Percentiles rank a stretch among this genome's conserved stretches.
These are phyloP conservation scores for Fusarium redolens DNA, from an alignment of 2,329 filamentous ascomycete species.

Conservation along the genomic window DNA sequence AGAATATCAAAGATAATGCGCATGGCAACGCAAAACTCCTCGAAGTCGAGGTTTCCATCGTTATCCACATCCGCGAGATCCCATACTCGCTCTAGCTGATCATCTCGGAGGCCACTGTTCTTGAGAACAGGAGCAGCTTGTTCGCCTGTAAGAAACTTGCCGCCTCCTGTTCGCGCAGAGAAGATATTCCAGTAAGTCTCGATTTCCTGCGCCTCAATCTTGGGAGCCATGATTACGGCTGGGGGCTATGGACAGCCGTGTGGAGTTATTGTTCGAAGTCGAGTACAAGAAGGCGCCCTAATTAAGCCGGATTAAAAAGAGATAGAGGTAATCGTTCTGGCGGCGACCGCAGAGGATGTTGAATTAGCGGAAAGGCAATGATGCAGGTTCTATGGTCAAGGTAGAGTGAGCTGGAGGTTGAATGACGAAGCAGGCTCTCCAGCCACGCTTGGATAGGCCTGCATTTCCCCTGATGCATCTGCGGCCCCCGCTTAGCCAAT, in stretches of 20 bases:
- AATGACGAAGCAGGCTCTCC: conserved; percentile 48
- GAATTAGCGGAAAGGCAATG: conserved; percentile 24
- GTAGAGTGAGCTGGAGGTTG: conserved; percentile 22
- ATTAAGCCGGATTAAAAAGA: not conserved
- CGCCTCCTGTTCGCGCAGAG: conserved; percentile 67
- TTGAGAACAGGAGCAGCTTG: conserved; percentile 71
- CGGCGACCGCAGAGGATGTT: conserved; percentile 23
- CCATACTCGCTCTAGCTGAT: conserved; percentile 96
- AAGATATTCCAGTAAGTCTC: conserved; percentile 77
- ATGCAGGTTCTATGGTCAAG: conserved; percentile 6
- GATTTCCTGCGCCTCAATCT: conserved; percentile 71
- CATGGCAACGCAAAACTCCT: conserved; percentile 99
- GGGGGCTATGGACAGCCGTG: conserved; percentile 9
- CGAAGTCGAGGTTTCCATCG: conserved; percentile 97
- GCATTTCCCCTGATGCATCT: conserved; percentile 42
- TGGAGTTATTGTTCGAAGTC: not conserved
- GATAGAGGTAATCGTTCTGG: conserved; percentile 26
- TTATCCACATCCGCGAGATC: conserved; percentile 97
- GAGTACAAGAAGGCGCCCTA: not conserved
- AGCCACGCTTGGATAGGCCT: conserved; percentile 43
- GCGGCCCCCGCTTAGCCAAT: conserved; percentile 43
- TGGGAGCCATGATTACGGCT: conserved; percentile 63
- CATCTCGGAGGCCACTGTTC: conserved; percentile 71
- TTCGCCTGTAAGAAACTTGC: conserved; percentile 70
- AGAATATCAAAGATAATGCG: conserved; percentile 96